Conservation (phyloP, 2,329 filamentous ascomycete genomes). For the Paramyrothecium roridum region DNA sequence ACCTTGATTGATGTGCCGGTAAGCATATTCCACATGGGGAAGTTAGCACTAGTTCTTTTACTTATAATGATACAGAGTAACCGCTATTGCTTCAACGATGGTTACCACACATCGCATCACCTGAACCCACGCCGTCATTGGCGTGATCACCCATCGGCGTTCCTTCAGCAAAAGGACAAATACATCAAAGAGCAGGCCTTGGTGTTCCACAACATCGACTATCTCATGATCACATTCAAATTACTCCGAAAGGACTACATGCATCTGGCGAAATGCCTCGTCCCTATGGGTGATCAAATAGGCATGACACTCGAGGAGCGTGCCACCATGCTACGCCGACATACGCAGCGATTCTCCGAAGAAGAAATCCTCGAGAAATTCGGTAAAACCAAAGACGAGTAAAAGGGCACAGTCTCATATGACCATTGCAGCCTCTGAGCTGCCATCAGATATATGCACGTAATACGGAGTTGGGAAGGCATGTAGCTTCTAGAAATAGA, state of each 20-base stretch:
- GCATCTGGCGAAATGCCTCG: constrained; percentile 64
- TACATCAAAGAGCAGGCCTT: constrained; percentile 68
- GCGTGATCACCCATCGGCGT: constrained; percentile 74
- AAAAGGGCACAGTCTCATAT: neutral
- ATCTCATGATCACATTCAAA: constrained; percentile 69
- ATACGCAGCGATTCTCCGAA: constrained; percentile 64
- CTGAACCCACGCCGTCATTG: constrained; percentile 76
- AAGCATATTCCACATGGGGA: constrained; percentile 29
- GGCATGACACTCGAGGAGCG: constrained; percentile 62
- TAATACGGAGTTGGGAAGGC: too few species aligned
- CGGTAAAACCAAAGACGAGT: neutral
- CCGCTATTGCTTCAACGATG: constrained; percentile 79
- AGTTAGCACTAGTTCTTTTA: neutral
- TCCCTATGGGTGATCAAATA: constrained; percentile 72
- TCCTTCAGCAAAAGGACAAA: constrained; percentile 64
- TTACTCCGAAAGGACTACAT: constrained; percentile 70
- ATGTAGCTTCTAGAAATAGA: too few species aligned
- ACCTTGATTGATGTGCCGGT: constrained; percentile 76
- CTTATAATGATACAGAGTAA: constrained; percentile 56
- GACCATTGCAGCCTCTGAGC: too few species aligned
- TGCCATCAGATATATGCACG: too few species aligned
- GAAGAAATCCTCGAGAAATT: constrained; percentile 62
- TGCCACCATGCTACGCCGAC: constrained; percentile 58
- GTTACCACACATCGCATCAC: constrained; percentile 79
- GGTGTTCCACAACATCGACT: constrained; percentile 80